A percentile compares a stretch with the other conserved stretches of the same genome.
Evolutionary conservation across 2,329 filamentous ascomycete genomes (phyloP).

Genomic region (Clonostachys solani): DNA sequence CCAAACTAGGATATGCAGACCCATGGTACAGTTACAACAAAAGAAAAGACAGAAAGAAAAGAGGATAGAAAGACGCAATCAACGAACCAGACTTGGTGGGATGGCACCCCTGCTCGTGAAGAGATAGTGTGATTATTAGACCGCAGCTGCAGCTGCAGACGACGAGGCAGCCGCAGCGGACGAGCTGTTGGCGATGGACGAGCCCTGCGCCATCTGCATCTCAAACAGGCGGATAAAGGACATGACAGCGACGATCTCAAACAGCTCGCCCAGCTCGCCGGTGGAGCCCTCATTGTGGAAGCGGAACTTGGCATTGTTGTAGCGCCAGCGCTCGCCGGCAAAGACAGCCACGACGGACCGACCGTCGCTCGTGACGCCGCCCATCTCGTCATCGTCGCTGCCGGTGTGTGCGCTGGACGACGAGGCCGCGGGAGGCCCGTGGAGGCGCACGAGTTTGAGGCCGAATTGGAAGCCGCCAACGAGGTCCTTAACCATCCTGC

Average conservation of each 20-base stretch:
- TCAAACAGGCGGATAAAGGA: conserved; percentile 1
- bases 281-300: not conserved
- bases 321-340: not conserved
- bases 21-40: no score
- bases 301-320: not conserved
- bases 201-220: not conserved
- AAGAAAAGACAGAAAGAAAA: no score
- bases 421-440: not conserved
- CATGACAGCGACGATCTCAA: not conserved
- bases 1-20: no score
- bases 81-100: no score
- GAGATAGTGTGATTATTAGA: no score
- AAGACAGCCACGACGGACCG: not conserved
- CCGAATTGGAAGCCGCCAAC: not conserved
- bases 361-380: not conserved
- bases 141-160: no score
- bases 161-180: not conserved
- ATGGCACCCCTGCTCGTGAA: no score
- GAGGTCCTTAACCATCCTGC: not conserved
- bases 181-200: no score
- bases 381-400: not conserved
- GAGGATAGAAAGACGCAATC: no score
- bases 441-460: not conserved
- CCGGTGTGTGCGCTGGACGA: not conserved
- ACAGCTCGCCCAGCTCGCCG: conserved; percentile 1